These are phyloP conservation scores for Physaria fendleri DNA, from an alignment of 345 rosid species.

Conservation along the genomic window DNA sequence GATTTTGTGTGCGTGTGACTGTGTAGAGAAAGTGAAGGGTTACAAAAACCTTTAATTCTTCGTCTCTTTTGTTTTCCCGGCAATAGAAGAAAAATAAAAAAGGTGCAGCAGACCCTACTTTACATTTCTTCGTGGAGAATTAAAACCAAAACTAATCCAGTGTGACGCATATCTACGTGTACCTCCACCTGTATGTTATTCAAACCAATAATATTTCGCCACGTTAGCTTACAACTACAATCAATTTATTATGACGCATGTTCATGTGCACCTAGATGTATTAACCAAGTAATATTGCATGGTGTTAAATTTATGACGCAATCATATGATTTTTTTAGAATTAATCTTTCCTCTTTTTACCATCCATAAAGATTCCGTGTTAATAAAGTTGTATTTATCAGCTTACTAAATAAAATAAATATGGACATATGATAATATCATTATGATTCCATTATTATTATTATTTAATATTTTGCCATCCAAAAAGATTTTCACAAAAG, in stretches of 20 bases:
- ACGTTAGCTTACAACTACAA: background rate
- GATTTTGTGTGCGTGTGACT: background rate
- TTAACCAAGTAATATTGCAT: background rate
- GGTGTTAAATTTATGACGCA: background rate
- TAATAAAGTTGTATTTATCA: background rate
- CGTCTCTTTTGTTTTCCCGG: conserved; percentile 12
- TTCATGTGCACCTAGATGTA: background rate
- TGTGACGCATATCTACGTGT: background rate
- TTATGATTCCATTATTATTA: background rate
- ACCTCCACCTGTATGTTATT: background rate
- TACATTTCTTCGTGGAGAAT: conserved; percentile 23
- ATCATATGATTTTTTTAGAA: background rate
- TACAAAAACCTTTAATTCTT: conserved; percentile 1
- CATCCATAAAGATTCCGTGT: background rate
- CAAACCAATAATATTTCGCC: background rate
- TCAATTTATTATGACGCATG: background rate
- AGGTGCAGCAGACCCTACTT: too few relatives aligned
- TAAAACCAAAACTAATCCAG: background rate
- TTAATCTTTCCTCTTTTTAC: conserved; percentile 7
- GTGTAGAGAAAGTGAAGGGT: conserved; percentile 16
- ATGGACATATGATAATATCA: background rate
- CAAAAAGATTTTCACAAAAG: conserved; percentile 9
- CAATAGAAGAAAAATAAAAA: background rate
- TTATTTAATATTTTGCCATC: background rate
- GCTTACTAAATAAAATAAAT: background rate